These are phyloP conservation scores for Pluteus cervinus DNA, from an alignment of 768 basidiomycete species.

Conservation along the genomic window DNA sequence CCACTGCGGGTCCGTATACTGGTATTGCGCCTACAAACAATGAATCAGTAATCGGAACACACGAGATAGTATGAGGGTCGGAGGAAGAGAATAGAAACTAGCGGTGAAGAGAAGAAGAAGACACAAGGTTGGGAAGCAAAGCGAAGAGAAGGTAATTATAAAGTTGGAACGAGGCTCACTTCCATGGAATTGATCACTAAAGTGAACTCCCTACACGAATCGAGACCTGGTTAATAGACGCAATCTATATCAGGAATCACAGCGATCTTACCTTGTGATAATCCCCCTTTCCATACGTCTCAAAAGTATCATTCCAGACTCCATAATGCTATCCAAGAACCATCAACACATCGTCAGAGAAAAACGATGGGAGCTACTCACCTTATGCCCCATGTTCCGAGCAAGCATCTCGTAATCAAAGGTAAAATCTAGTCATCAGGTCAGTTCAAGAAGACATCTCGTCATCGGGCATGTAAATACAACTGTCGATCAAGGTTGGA, in stretches of 20 bases:
- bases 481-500: no score
- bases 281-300: constrained; percentile 26
- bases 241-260: neutral
- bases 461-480: no score
- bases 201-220: constrained; percentile 19
- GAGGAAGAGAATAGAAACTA: no score
- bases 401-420: constrained; percentile 39
- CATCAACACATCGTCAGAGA: neutral
- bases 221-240: constrained; percentile 29
- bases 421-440: constrained; percentile 20
- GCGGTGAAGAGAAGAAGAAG: neutral
- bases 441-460: neutral
- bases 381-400: constrained; percentile 34
- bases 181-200: constrained; percentile 14
- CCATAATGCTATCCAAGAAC: constrained; percentile 40
- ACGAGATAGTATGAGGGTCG: no score
- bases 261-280: constrained; percentile 20
- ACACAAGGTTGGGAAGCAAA: neutral
- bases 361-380: constrained; percentile 12
- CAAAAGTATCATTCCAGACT: constrained; percentile 59
- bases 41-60: neutral
- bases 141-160: neutral
- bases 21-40: constrained; percentile 39
- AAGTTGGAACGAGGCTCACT: constrained; percentile 11
- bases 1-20: constrained; percentile 52